Base-by-base conservation (phyloP, 257 asterid genomes). In the Rhazya stricta region DNA sequence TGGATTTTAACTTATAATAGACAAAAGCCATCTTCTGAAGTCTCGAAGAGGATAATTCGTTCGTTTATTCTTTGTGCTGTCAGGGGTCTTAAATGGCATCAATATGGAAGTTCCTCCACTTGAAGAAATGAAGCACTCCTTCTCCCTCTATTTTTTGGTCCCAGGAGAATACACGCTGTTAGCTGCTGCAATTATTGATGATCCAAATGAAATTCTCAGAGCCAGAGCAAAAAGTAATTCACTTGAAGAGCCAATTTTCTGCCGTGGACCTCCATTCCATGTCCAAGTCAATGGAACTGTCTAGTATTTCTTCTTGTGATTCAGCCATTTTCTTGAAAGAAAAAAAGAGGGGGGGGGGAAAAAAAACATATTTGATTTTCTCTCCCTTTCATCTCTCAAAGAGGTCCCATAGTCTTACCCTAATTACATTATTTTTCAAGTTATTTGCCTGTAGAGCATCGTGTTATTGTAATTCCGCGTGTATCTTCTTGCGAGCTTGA, bases 191-290 rank as follows among this genome's bases (percentile, higher is more conserved):
- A 91, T 89, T 80, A 94, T 94, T 36, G 88, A 87, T 58, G 97
- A 88, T 78, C 95, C 99, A 72, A 92, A 87, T 81, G 97, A 94
- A 81, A 93, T 94, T 78, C 96, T 94, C 79, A 82, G 96, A 79
- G 95, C 97, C 53, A 82, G 99, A 72, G 99, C 97, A 42, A 88
- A 95, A 77, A 84, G 89, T 57, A 83, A 51, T 71, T 79, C 96
- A 56, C 72, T 83, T 1, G 93, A 92, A 8, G 97, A 90, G 83
- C 96, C 99, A 48, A 94, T 94, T 79, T 86, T 92, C 79, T 94
- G 99, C 72, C 96, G 99, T 27, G 99, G 97, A 37, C 97, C 99
- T 18, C 99, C 99, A 0, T 92, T 88, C 86, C 99, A 87, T 79
- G 89, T 94, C 69, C 90, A 85, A 69, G 99, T 94, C 54, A 85